Conservation (phyloP, 345 rosid species). For the Balakata baccata region DNA sequence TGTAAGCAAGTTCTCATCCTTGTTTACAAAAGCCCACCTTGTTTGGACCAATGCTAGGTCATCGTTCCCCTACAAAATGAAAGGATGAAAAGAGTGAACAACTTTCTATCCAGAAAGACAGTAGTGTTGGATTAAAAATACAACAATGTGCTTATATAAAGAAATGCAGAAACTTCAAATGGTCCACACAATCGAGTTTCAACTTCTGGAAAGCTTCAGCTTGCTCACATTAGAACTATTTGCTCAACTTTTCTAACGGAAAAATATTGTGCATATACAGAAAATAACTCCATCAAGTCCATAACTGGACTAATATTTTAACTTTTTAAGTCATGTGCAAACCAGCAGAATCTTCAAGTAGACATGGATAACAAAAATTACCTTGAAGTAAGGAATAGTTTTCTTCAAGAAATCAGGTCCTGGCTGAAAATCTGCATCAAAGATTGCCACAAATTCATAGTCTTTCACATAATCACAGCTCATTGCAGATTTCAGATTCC, state of each 20-base stretch:
- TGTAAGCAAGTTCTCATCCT: conserved; percentile 88
- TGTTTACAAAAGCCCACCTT: conserved; percentile 88
- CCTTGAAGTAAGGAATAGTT: conserved; percentile 79
- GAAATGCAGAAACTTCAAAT: not conserved
- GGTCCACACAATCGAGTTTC: not conserved
- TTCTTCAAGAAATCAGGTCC: conserved; percentile 80
- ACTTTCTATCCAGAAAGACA: not conserved
- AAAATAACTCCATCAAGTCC: not conserved
- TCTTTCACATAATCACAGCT: conserved; percentile 76
- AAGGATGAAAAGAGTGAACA: not conserved
- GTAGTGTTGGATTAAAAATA: not conserved
- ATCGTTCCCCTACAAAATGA: conserved; percentile 54
- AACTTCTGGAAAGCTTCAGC: not conserved
- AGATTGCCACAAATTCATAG: conserved; percentile 80
- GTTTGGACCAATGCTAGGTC: conserved; percentile 80
- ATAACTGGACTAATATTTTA: not conserved
- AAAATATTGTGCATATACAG: not conserved
- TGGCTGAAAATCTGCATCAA: conserved; percentile 94
- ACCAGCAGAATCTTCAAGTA: not conserved
- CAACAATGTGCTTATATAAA: not conserved
- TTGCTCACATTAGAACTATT: not conserved
- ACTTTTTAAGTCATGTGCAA: conserved; percentile 1
- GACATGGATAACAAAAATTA: conserved; percentile 15
- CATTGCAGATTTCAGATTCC: conserved; percentile 94
- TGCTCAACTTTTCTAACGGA: too few relatives aligned